phyloP scores from a whole-genome alignment of 495 filamentous ascomycete species.

The Neurospora sp. region DNA sequence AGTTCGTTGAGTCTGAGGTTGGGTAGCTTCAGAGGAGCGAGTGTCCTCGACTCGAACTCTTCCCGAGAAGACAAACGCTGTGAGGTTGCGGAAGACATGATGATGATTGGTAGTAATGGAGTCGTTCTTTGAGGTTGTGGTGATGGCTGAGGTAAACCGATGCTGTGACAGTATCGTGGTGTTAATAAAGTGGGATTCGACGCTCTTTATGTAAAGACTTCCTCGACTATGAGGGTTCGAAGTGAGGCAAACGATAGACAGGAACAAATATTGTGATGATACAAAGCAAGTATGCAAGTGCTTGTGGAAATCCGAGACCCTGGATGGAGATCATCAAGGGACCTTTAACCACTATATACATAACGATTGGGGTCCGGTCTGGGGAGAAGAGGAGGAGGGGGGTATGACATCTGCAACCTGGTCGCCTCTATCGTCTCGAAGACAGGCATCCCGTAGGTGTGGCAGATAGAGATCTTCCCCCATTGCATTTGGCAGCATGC shows the following conservation, averaged over 20 bases:
- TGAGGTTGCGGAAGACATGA: neutral
- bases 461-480: neutral
- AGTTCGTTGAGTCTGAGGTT: neutral
- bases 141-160: neutral
- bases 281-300: constrained; percentile 7
- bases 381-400: neutral
- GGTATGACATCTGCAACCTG: neutral
- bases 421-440: neutral
- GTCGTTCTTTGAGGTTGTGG: neutral
- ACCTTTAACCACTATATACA: neutral
- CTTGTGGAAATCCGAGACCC: neutral
- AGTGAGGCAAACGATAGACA: neutral
- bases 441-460: neutral
- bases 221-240: neutral
- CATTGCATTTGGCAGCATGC: neutral
- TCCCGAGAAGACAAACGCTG: neutral
- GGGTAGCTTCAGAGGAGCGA: neutral
- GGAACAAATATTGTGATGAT: neutral
- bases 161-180: neutral
- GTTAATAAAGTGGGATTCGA: neutral
- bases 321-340: constrained; percentile 4
- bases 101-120: neutral
- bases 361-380: neutral
- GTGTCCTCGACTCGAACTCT: neutral
- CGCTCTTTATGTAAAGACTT: neutral